Conservation (phyloP, 352 stramenopile genomes). For the Pythium sukuiense region DNA sequence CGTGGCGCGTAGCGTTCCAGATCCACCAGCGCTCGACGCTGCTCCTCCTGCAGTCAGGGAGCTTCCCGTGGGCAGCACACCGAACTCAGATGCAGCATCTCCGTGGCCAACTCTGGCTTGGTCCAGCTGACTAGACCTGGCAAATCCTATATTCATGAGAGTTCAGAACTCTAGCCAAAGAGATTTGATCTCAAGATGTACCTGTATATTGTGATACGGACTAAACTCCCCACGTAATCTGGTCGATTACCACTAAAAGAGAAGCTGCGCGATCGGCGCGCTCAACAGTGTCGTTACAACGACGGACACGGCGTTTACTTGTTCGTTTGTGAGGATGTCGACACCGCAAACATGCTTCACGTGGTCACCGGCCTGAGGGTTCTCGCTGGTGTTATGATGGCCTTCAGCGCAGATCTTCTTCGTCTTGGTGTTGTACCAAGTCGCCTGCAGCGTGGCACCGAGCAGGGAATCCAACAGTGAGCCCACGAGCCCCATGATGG, state of each 20-base stretch:
- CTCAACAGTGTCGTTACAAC: constrained; percentile 54
- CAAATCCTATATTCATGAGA: neutral
- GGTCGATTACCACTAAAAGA: constrained; percentile 32
- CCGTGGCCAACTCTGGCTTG: neutral
- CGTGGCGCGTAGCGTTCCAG: neutral
- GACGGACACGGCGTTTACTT: constrained; percentile 75
- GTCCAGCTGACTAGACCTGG: neutral
- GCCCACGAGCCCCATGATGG: constrained; percentile 60
- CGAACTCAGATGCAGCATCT: neutral
- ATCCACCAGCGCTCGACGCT: neutral
- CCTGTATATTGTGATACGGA: constrained; percentile 1
- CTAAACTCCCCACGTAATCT: neutral
- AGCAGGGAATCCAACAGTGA: constrained; percentile 85
- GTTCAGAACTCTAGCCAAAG: neutral
- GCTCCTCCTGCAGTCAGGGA: neutral
- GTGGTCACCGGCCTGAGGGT: neutral
- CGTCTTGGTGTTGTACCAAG: constrained; percentile 56
- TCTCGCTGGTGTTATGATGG: neutral
- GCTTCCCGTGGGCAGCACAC: neutral
- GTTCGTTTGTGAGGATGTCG: constrained; percentile 64
- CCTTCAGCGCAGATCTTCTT: constrained; percentile 60
- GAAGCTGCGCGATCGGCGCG: constrained; percentile 35
- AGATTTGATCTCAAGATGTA: neutral
- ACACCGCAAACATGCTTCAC: constrained; percentile 35
- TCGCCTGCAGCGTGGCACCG: constrained; percentile 79